phyloP scores from a whole-genome alignment of 1,284 basidiomycete genomes.

The Phellinidium pouzarii region DNA sequence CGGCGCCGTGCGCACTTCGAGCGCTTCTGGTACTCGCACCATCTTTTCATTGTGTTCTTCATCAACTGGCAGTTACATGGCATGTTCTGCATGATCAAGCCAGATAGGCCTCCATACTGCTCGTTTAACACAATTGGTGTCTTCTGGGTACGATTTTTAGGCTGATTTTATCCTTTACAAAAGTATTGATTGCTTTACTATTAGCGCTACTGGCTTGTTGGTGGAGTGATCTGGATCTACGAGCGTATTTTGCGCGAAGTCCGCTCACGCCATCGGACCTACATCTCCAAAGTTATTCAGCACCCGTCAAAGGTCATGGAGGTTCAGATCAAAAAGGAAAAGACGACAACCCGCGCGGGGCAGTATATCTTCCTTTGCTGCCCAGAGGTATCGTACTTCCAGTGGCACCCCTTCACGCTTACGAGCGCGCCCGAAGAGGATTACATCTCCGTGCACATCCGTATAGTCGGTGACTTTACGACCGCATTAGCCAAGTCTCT shows the following conservation, averaged over 20 bases:
- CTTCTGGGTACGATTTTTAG: conserved; percentile 68
- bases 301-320: conserved; percentile 89
- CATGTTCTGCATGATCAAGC: conserved; percentile 91
- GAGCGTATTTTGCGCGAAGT: conserved; percentile 87
- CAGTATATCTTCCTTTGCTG: conserved; percentile 86
- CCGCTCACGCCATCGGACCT: conserved; percentile 80
- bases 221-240: conserved; percentile 75
- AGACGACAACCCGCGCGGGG: conserved; percentile 70
- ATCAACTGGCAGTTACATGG: conserved; percentile 88
- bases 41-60: conserved; percentile 87
- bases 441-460: conserved; percentile 86
- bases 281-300: conserved; percentile 87
- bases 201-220: conserved; percentile 83
- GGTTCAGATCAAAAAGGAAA: conserved; percentile 91
- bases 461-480: conserved; percentile 84
- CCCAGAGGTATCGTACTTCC: conserved; percentile 86
- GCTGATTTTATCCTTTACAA: conserved; percentile 16
- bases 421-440: conserved; percentile 88
- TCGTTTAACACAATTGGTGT: conserved; percentile 80
- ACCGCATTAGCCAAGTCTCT: conserved; percentile 68
- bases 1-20: conserved; percentile 68
- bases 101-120: conserved; percentile 82
- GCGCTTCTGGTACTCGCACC: conserved; percentile 85
- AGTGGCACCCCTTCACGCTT: conserved; percentile 92
- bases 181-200: conserved; percentile 5